phyloP scores from a whole-genome alignment of 495 filamentous ascomycete genomes.

The Aspergillus taichungensis region DNA sequence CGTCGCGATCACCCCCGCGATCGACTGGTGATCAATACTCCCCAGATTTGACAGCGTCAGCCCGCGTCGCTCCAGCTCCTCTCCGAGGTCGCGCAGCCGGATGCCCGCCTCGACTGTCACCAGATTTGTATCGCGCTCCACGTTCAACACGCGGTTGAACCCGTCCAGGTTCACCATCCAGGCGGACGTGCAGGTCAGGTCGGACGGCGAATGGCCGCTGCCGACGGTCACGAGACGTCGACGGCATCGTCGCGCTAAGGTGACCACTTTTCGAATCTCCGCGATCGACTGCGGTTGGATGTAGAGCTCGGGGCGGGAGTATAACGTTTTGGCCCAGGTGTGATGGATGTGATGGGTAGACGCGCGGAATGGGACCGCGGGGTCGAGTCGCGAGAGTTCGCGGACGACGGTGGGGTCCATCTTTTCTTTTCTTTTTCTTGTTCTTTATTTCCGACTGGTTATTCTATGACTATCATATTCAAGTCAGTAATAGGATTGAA shows the following conservation, averaged over 20 bases:
- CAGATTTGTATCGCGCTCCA: conserved; percentile 53
- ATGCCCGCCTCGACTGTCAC: conserved; percentile 83
- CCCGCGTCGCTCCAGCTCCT: conserved; percentile 59
- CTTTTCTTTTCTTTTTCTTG: no score
- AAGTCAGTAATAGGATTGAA: background rate
- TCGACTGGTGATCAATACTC: conserved; percentile 88
- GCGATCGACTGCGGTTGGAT: conserved; percentile 66
- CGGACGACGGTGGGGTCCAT: conserved; percentile 42
- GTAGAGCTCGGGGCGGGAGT: conserved; percentile 79
- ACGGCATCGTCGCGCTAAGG: conserved; percentile 70
- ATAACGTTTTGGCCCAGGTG: conserved; percentile 95
- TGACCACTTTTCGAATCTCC: conserved; percentile 78
- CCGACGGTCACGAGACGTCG: conserved; percentile 74
- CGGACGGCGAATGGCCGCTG: conserved; percentile 83
- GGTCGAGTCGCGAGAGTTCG: conserved; percentile 49
- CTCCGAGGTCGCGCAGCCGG: conserved; percentile 59
- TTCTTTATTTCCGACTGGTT: no score
- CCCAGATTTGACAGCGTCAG: conserved; percentile 82
- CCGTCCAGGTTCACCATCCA: conserved; percentile 93
- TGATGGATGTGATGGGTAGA: conserved; percentile 63
- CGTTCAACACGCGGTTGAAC: conserved; percentile 60
- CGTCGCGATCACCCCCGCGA: conserved; percentile 87
- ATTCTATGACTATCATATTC: no score
- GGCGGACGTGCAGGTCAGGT: conserved; percentile 84
- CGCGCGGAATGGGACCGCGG: conserved; percentile 66